Evolutionary conservation across 805 yeast genomes (phyloP).

Genomic region (Spathaspora sp.): DNA sequence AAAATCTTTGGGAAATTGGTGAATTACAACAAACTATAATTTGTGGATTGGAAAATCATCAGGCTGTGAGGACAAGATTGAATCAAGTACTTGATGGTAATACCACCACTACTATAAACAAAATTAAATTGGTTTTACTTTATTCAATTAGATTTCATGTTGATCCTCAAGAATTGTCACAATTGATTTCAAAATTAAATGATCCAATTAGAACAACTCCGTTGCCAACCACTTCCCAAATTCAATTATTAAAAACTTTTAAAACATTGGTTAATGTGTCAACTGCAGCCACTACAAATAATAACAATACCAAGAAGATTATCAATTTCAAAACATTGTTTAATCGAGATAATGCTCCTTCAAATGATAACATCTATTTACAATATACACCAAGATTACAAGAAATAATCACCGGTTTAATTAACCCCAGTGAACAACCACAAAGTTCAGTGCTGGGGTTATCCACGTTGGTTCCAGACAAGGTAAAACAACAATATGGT

Average conservation of each 20-base stretch:
- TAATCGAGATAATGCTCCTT: slow-evolving; percentile 10
- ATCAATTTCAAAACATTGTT: slow-evolving; percentile 30
- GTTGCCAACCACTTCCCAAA: slow-evolving; percentile 31
- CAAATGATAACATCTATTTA: slow-evolving; percentile 73
- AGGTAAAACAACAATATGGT: slow-evolving; percentile 25
- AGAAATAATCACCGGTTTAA: slow-evolving; percentile 23
- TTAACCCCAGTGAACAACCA: slow-evolving; percentile 7
- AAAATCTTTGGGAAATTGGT: slow-evolving; percentile 76
- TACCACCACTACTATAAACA: slow-evolving; percentile 46
- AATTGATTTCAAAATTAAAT: slow-evolving; percentile 22
- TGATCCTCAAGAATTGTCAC: slow-evolving; percentile 18
- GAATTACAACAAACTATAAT: slow-evolving; percentile 87
- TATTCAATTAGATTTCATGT: slow-evolving; percentile 59
- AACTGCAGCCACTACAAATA: slow-evolving; percentile 8
- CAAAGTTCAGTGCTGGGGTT: slow-evolving; percentile 7
- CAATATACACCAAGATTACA: slow-evolving; percentile 83
- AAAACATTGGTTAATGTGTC: slow-evolving; percentile 17
- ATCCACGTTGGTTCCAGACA: slow-evolving; percentile 39
- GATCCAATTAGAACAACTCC: slow-evolving; percentile 28
- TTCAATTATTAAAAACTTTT: slow-evolving; percentile 27
- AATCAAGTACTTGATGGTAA: slow-evolving; percentile 47
- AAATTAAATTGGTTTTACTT: slow-evolving; percentile 68
- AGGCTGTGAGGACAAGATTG: slow-evolving; percentile 47
- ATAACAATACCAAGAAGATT: slow-evolving; percentile 26
- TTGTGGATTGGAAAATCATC: slow-evolving; percentile 42